Evolutionary conservation across 2,329 filamentous ascomycete species (phyloP).

Genomic region (Rugonectria rugulosa): DNA sequence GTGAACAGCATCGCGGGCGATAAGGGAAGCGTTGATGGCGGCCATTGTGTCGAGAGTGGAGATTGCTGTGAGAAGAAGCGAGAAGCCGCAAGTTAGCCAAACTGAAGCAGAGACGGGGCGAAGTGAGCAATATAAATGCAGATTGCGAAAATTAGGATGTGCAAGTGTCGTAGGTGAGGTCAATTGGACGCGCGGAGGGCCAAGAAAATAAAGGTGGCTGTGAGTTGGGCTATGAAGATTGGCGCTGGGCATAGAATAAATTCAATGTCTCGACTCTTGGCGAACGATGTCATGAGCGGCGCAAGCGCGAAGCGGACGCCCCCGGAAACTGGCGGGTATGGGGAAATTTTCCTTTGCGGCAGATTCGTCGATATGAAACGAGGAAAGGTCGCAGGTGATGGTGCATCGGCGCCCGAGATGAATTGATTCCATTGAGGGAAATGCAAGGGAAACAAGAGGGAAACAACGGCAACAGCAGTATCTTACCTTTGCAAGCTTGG

Average conservation of each 20-base stretch:
- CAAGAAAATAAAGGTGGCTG: slow-evolving; percentile 20
- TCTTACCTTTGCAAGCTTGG: slow-evolving; percentile 39
- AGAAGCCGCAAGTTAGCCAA: slow-evolving; percentile 13
- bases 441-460: background rate
- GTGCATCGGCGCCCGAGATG: background rate
- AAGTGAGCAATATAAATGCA: slow-evolving; percentile 4
- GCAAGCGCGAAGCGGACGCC: background rate
- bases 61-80: slow-evolving; percentile 35
- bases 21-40: slow-evolving; percentile 47
- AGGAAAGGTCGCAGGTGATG: slow-evolving; percentile 3
- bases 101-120: background rate
- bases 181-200: slow-evolving; percentile 15
- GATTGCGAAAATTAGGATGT: slow-evolving; percentile 1
- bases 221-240: slow-evolving; percentile 10
- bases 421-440: slow-evolving; percentile 1
- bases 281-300: slow-evolving; percentile 19
- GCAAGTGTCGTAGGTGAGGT: slow-evolving; percentile 7
- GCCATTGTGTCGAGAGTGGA: slow-evolving; percentile 49
- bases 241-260: background rate
- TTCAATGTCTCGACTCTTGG: slow-evolving; percentile 18
- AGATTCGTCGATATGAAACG: slow-evolving; percentile 7
- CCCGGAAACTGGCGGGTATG: background rate
- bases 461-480: slow-evolving; percentile 1
- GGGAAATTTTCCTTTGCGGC: background rate
- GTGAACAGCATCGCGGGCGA: slow-evolving; percentile 47